Evolutionary conservation across 352 stramenopile species (phyloP), one percentile per base, ranked within the genome.

Genomic region (Phytophthora podocarpi): DNA sequence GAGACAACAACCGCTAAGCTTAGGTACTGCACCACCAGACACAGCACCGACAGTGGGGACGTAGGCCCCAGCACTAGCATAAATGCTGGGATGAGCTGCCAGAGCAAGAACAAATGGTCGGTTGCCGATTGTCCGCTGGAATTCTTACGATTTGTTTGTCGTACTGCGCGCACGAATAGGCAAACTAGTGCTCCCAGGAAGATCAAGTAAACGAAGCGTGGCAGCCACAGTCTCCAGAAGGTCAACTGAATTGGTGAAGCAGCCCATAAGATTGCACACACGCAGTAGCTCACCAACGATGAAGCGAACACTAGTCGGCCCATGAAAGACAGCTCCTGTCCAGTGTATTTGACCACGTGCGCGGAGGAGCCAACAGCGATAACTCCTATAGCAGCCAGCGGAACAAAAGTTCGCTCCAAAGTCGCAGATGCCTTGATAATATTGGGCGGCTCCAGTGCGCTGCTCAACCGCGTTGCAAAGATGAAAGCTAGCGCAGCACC

Each of bases 41-140:
- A 80, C 30, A 85, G 18, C 15, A 90, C 65, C 1, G 79, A 72
- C 21, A 89, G 46, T 10, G 85, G 85, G 5, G 85, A 89, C 13
- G 77, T 76, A 7, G 85, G 78, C 3, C 85, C 85, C 21, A 92
- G 69, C 16, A 92, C 76, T 28, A 94, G 55, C 68, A 85, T 72
- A 51, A 76, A 87, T 21, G 54, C 62, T 23, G 80, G 77, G 12
- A 78, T 32, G 18, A 89, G 47, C 37, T 80, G 75, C 61, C 72
- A 74, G 20, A 82, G 23, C 42, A 87, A 58, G n/a, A 86, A 10
- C 9, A 64, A 50, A 42, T 64, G 50, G 16, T 71, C 64, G 23
- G 16, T 55, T 49, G 37, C 23, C 20, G 13, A 18, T 1, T 20
- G 24, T 52, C 35, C 10, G 31, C 31, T 39, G 47, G 6, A 12